Evolutionary conservation across 2,329 filamentous ascomycete genomes (phyloP), one percentile per base, ranked within the genome.

Genomic region (Cordyceps cicadae): DNA sequence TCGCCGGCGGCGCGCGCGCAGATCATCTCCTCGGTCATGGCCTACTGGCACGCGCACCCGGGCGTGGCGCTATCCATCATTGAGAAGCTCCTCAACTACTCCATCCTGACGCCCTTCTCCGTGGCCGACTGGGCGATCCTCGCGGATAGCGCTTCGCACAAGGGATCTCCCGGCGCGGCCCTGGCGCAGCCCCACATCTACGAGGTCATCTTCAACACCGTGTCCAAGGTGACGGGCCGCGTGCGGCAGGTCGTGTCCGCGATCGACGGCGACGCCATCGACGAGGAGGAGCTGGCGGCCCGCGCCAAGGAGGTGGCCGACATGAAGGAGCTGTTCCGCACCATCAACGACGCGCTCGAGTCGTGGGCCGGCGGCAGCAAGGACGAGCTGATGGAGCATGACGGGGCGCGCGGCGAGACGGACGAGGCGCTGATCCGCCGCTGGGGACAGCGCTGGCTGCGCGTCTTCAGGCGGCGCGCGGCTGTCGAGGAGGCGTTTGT

Each of bases 71-170:
- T 97, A 66, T 90, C 89, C 67, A 96, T 99, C 67, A 83, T 97
- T 62, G 93, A 97, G 78, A 97, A 97, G 75, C 83, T 99, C 5
- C 87, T 99, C 67, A 99, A 97, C 76, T 99, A 97, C 77, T 92
- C 90, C 15, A 96, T 99, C 67, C 81, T 99, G 41, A 92, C 88
- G 9, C 94, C 94, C 0, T 79, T 86, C 61, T 87, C 87, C 17
- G 92, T 99, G 32, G 83, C 97, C 53, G 87, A 96, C 69, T 99
- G 94, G 94, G 90, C 90, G 0, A 80, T 99, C 14, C 80, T 85
- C 37, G 85, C 70, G n/a, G 70, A 67, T 53, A 71, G 73, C 19
- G 74, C 90, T 63, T 79, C 74, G n/a, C 70, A 70, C 49, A 76
- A 76, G 46, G 72, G 73, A 11, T 73, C 74, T 41, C 83, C 85